Evolutionary conservation across 1,139 yeast genomes (phyloP).

Genomic region (Yamadazyma atmosphaerica): DNA sequence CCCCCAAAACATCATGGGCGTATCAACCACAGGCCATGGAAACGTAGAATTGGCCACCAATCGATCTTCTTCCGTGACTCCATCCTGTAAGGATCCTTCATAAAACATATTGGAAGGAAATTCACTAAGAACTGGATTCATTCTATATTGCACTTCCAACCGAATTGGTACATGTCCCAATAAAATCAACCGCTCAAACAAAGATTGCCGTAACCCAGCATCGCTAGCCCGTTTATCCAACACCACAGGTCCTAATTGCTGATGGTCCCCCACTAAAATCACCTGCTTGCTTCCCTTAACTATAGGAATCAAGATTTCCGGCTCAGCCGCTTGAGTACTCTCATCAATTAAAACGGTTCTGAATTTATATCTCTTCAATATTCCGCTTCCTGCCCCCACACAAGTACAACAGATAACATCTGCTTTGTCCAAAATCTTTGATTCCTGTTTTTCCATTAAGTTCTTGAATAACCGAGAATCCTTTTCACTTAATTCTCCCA

Average conservation of each 20-base stretch:
- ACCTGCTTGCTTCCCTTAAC: constrained; percentile 90
- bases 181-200: constrained; percentile 83
- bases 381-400: constrained; percentile 83
- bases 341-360: constrained; percentile 86
- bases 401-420: constrained; percentile 91
- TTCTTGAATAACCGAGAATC: constrained; percentile 46
- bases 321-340: constrained; percentile 92
- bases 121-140: constrained; percentile 88
- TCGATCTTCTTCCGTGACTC: constrained; percentile 78
- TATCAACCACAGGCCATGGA: constrained; percentile 86
- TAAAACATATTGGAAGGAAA: constrained; percentile 92
- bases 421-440: constrained; percentile 51
- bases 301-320: constrained; percentile 85
- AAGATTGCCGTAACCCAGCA: constrained; percentile 82
- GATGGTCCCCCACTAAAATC: constrained; percentile 91
- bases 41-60: constrained; percentile 55
- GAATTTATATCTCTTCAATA: constrained; percentile 57
- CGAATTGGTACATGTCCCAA: constrained; percentile 85
- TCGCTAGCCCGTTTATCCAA: constrained; percentile 76
- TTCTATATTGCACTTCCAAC: constrained; percentile 89
- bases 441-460: constrained; percentile 37
- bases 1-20: constrained; percentile 96
- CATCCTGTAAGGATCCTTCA: constrained; percentile 90
- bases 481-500: constrained; percentile 65
- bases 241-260: constrained; percentile 91